phyloP scores from a whole-genome alignment of 179 eudicot genomes.

The Drosera spatulata region DNA sequence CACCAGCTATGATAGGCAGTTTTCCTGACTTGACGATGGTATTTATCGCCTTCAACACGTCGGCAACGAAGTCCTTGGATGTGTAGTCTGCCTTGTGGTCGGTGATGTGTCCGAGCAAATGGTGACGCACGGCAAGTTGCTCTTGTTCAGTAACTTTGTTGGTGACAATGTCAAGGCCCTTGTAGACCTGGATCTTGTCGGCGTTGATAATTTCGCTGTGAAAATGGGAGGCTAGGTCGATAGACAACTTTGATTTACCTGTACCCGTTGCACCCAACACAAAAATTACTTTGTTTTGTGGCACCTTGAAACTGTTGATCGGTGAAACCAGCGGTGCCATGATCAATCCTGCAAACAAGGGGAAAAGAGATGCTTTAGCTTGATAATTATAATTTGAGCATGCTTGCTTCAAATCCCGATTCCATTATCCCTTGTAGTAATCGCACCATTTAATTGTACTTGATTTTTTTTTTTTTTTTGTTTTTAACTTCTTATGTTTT shows the following conservation, averaged over 20 bases:
- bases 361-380: too few relatives aligned
- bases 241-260: conserved; percentile 6
- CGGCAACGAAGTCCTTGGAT: conserved; percentile 2
- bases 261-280: conserved; percentile 8
- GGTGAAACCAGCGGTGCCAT: too few relatives aligned
- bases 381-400: too few relatives aligned
- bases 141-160: conserved; percentile 6
- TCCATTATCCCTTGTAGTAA: too few relatives aligned
- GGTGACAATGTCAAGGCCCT: conserved; percentile 1
- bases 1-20: conserved; percentile 8
- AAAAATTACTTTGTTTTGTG: conserved; percentile 4
- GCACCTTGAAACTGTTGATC: not conserved
- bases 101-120: conserved; percentile 3
- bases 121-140: conserved; percentile 1
- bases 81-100: conserved; percentile 2
- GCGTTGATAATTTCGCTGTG: conserved; percentile 6
- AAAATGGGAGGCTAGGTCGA: conserved; percentile 5
- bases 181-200: conserved; percentile 4
- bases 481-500: too few relatives aligned
- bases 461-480: too few relatives aligned
- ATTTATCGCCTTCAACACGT: not conserved
- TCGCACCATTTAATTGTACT: too few relatives aligned
- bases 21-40: conserved; percentile 1
- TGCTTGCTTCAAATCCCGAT: too few relatives aligned
- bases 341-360: too few relatives aligned